Percentiles rank a stretch among this genome's conserved stretches.
Conservation (phyloP, 1,139 yeast species). For the Magnusiomyces fungicola region DNA sequence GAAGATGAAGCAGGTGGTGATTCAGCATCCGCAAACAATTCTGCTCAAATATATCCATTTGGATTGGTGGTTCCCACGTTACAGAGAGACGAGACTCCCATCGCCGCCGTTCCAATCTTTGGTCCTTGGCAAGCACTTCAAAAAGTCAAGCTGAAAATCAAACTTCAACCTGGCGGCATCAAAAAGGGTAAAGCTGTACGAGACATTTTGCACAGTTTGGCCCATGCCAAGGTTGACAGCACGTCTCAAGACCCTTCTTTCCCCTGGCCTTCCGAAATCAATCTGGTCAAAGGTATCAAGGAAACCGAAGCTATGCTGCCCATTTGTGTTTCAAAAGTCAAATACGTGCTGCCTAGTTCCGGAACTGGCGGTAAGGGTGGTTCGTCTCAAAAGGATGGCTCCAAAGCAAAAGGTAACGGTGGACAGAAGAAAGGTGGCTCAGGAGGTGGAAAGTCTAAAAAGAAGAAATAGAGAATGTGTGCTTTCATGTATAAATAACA, state of each 20-base stretch:
- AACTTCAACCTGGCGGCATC: constrained; percentile 76
- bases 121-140: constrained; percentile 85
- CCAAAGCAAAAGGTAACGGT: constrained; percentile 14
- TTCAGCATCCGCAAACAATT: constrained; percentile 15
- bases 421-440: constrained; percentile 10
- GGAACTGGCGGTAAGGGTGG: constrained; percentile 9
- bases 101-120: constrained; percentile 76
- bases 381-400: constrained; percentile 12
- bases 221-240: constrained; percentile 46
- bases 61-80: constrained; percentile 34
- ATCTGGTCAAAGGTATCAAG: constrained; percentile 48
- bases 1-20: constrained; percentile 32
- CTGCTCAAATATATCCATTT: constrained; percentile 23
- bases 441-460: constrained; percentile 1
- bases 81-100: constrained; percentile 34
- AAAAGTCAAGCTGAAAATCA: constrained; percentile 73
- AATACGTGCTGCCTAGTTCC: constrained; percentile 29
- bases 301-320: constrained; percentile 47
- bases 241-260: constrained; percentile 42
- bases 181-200: constrained; percentile 84
- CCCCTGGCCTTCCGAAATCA: constrained; percentile 71
- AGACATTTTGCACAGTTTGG: constrained; percentile 57
- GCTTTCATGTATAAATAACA: background rate
- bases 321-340: constrained; percentile 43
- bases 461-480: constrained; percentile 1